These are phyloP conservation scores for Cerrena zonata DNA, from an alignment of 1,284 basidiomycete species.

Conservation along the genomic window DNA sequence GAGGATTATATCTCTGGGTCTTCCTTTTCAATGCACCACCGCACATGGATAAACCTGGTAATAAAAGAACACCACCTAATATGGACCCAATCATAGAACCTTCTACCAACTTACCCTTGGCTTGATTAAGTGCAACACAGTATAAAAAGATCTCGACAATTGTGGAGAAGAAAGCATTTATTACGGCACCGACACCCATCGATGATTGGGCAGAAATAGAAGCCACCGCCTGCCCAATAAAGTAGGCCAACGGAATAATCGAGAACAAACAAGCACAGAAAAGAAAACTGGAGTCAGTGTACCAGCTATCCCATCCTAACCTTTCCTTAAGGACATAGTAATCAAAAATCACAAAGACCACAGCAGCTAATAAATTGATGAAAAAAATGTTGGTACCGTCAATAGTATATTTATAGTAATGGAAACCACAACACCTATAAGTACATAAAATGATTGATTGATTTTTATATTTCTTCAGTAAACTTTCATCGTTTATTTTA, in stretches of 20 bases:
- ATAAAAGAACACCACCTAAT: conserved; percentile 90
- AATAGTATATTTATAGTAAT: too few species aligned
- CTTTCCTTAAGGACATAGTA: too few species aligned
- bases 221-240: conserved; percentile 99
- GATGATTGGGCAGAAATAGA: conserved; percentile 96
- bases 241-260: conserved; percentile 96
- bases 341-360: too few species aligned
- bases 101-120: conserved; percentile 91
- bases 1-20: conserved; percentile 97
- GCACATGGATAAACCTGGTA: conserved; percentile 97
- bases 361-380: too few species aligned
- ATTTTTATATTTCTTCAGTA: too few species aligned
- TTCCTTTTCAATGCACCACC: conserved; percentile 88
- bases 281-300: too few species aligned
- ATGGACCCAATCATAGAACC: conserved; percentile 93
- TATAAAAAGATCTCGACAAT: conserved; percentile 98
- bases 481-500: too few species aligned
- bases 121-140: conserved; percentile 79
- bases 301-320: too few species aligned
- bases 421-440: too few species aligned
- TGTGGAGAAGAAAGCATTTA: conserved; percentile 98
- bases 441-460: too few species aligned
- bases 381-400: too few species aligned
- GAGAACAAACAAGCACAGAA: conserved; percentile 84
- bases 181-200: conserved; percentile 99